Conservation (phyloP, 192 early-diverging fungal species). For the Pilaira anomala region DNA sequence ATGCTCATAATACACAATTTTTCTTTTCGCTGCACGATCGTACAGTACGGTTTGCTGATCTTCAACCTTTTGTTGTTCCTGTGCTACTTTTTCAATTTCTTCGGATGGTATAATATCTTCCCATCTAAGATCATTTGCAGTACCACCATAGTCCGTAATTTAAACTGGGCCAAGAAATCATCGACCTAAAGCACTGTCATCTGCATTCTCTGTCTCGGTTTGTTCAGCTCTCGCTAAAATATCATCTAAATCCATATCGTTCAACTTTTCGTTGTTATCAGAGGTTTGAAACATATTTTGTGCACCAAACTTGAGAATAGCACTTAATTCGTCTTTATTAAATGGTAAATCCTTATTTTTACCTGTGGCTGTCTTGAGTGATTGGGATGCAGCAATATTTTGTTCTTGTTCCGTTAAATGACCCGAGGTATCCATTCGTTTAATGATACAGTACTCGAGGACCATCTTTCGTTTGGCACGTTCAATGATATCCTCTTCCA, state of each 20-base stretch:
- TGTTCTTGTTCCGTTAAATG: conserved; percentile 26
- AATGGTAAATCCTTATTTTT: conserved; percentile 48
- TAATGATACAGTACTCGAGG: conserved; percentile 98
- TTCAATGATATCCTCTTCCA: conserved; percentile 98
- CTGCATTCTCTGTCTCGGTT: conserved; percentile 70
- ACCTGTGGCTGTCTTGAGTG: conserved; percentile 35
- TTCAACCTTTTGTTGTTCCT: conserved; percentile 68
- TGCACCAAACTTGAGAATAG: conserved; percentile 98
- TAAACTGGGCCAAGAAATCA: conserved; percentile 94
- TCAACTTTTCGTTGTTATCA: conserved; percentile 69
- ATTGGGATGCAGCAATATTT: conserved; percentile 13
- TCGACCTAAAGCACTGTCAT: conserved; percentile 62
- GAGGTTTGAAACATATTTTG: conserved; percentile 91
- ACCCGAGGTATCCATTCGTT: conserved; percentile 71
- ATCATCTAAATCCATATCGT: conserved; percentile 95
- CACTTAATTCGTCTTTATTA: conserved; percentile 84
- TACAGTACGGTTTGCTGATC: conserved; percentile 53
- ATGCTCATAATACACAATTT: conserved; percentile 25
- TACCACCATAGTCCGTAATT: conserved; percentile 81
- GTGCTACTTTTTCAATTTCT: conserved; percentile 65
- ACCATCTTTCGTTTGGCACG: conserved; percentile 99
- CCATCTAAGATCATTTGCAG: conserved; percentile 73
- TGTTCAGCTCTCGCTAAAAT: conserved; percentile 95
- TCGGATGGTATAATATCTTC: conserved; percentile 93
- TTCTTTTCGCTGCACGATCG: conserved; percentile 33